Evolutionary conservation across 331 rosid species (phyloP).

Genomic region (Stylosanthes scabra): DNA sequence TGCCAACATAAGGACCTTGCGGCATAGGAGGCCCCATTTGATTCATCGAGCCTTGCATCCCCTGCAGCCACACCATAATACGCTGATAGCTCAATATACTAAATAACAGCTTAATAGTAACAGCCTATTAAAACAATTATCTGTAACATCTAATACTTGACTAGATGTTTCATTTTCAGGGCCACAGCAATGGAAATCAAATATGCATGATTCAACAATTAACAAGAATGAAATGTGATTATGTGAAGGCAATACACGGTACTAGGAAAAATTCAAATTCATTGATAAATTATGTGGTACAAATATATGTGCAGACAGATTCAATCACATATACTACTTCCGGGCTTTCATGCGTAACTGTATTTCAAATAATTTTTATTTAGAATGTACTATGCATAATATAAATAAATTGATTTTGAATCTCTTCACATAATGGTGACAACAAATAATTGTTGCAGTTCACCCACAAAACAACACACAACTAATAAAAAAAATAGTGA

Average conservation of each 20-base stretch:
- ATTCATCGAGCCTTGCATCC: constrained; percentile 92
- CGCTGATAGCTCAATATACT: constrained; percentile 1
- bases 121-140: constrained; percentile 14
- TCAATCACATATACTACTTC: not conserved
- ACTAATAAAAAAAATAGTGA: not conserved
- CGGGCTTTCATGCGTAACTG: not conserved
- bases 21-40: constrained; percentile 83
- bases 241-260: not conserved
- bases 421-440: not conserved
- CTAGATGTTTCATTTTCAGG: not conserved
- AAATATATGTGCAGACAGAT: not conserved
- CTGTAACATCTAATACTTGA: constrained; percentile 23
- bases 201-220: not conserved
- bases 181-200: not conserved
- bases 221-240: not conserved
- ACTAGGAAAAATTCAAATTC: not conserved
- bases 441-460: constrained; percentile 5
- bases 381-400: constrained; percentile 7
- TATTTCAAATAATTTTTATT: constrained; percentile 2
- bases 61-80: constrained; percentile 51
- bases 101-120: not conserved
- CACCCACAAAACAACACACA: constrained; percentile 13
- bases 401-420: not conserved
- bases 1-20: constrained; percentile 90
- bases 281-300: not conserved